Evolutionary conservation across 139 green algal genomes (phyloP).

Genomic region (Volvox reticuliferus): DNA sequence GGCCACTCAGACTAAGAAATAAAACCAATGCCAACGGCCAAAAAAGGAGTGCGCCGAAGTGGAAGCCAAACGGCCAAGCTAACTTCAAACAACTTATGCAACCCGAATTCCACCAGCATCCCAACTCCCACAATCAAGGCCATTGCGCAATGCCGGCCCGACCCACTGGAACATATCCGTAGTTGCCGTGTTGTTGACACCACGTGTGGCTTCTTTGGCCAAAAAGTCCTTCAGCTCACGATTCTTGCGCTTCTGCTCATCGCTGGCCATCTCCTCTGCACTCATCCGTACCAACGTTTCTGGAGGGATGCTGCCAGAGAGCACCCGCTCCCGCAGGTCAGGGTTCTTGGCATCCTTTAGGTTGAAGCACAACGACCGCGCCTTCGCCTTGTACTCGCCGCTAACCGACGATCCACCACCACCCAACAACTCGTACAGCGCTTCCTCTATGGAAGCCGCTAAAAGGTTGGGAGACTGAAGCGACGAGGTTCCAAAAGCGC

Average conservation of each 20-base stretch:
- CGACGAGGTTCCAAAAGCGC: conserved; percentile 35
- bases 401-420: conserved; percentile 57
- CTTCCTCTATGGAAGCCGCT: conserved; percentile 66
- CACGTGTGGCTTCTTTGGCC: conserved; percentile 82
- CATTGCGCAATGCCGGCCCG: background rate
- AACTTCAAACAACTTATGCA: too few species aligned
- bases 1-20: too few species aligned
- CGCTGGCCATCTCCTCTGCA: conserved; percentile 93
- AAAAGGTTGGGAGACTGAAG: conserved; percentile 47
- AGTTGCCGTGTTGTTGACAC: conserved; percentile 71
- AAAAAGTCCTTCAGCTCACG: conserved; percentile 86
- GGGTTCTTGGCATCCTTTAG: conserved; percentile 94
- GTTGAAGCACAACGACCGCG: conserved; percentile 95
- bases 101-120: too few species aligned
- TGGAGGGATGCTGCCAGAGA: conserved; percentile 64
- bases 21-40: too few species aligned
- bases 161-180: conserved; percentile 95
- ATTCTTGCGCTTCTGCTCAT: conserved; percentile 84
- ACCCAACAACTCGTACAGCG: conserved; percentile 64
- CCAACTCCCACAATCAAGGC: too few species aligned
- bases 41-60: too few species aligned
- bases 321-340: conserved; percentile 75
- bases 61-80: too few species aligned
- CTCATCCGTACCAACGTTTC: conserved; percentile 81
- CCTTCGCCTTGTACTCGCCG: conserved; percentile 93